Base-by-base conservation (phyloP, 345 rosid genomes). In the Cardiospermum halicacabum region DNA sequence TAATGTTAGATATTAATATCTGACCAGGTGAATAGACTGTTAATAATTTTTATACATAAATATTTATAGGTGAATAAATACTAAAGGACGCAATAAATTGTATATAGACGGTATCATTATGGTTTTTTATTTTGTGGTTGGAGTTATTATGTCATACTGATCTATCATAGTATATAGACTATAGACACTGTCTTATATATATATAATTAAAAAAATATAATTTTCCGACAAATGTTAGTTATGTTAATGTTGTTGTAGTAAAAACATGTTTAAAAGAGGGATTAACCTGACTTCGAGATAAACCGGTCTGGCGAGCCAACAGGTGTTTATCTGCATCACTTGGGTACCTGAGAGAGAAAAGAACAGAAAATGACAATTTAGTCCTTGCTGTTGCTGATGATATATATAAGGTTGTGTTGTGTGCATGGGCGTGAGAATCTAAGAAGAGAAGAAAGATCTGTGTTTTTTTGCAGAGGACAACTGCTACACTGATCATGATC, bases 291-390 rank as follows among this genome's bases (percentile, higher is more conserved):
- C 89, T 94, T 78, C 97, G 86, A 42, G 99, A 94, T 79, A 94
- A 78, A 68, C 96, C 99, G 79, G 99, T 91, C 91, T 94, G 99
- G 66, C 96, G 81, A 72, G 99, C 92, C 79, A 94, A 81, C 78
- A 94, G 89, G 72, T 91, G 99, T 80, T 94, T 94, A 91, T 94
- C 99, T 58, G 96, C 97, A 78, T 94, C 99, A 75, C 97, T 91
- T 81, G 99, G 99, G 68, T 94, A 94, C 97, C 99, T 94, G 99
- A 87, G 86, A 87, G 81, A 79, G 99, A 87, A 86, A 87, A 80
- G 78, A 86, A 82, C 84, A 87, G 88, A 87, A 84, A 87, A 81
- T 74, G 96, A 85, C 91, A 76, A 82, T 77, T 82, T 82, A 75
- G 62, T 60, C 62, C 40, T 75, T 71, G 60, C 68, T n/a, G n/a